Conservation (phyloP, 176 grass and related monocot genomes). For the Hordeum marinum region DNA sequence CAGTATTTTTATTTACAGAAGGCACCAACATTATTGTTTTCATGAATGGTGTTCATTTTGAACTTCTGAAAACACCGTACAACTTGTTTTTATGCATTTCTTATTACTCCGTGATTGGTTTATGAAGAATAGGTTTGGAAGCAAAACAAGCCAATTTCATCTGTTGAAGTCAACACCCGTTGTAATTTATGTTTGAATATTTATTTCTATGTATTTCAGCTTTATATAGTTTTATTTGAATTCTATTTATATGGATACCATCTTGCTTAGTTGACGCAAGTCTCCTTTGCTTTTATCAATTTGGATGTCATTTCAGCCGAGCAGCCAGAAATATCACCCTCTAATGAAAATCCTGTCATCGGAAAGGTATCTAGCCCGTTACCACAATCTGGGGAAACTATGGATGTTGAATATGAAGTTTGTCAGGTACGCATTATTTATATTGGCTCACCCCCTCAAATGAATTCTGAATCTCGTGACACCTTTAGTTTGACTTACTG, state of each 20-base stretch:
- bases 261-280: not conserved
- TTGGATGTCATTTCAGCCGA: constrained; percentile 42
- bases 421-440: constrained; percentile 38
- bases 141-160: constrained; percentile 25
- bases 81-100: not conserved
- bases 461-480: constrained; percentile 17
- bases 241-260: constrained; percentile 7
- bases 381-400: constrained; percentile 29
- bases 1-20: not conserved
- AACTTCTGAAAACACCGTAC: not conserved
- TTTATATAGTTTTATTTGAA: not conserved
- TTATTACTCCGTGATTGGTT: not conserved
- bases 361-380: constrained; percentile 27
- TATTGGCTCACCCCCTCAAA: not conserved
- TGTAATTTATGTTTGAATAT: not conserved
- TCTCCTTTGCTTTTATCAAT: constrained; percentile 18
- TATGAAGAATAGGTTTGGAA: not conserved
- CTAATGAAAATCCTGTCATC: not conserved
- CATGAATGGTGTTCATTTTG: not conserved
- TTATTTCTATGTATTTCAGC: not conserved
- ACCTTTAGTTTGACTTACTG: not conserved
- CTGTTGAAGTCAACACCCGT: not conserved
- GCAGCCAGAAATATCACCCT: constrained; percentile 21
- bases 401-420: constrained; percentile 38
- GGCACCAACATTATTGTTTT: not conserved